Evolutionary conservation across 805 yeast species (phyloP), one percentile per base, ranked within the genome.

Genomic region (Ascoidea rubescens): DNA sequence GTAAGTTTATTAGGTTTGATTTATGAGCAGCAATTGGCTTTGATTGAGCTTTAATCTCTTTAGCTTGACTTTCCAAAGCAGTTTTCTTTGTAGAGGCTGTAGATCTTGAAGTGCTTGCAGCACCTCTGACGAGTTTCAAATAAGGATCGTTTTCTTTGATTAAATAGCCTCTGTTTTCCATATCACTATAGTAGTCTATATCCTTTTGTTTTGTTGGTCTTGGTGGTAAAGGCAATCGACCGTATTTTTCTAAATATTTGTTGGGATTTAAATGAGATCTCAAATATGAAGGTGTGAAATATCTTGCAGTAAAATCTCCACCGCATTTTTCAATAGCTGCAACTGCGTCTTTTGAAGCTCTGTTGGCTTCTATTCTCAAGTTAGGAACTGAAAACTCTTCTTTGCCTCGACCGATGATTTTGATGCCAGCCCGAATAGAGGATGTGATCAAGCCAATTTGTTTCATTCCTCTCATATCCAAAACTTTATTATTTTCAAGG

Each of bases 201-300:
- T 84, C 88, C 67, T 87, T 84, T 68, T 86, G 79, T 59, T 78
- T 80, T 6, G 83, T 84, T 12, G 99, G 99, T 66, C 89, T 79
- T 1, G 97, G 89, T 51, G 78, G 81, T 57, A 87, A 65, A 48
- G 98, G 98, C 14, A 90, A 65, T 57, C 88, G 79, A 16, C 95
- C 96, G 62, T 80, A 82, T 60, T 75, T 84, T 57, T 72, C 66
- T 49, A 85, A 64, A 59, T 82, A 84, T 66, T 81, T 73, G 48
- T 79, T 76, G 8, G 98, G 97, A 48, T 81, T 67, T 45, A 87
- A 71, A 61, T 88, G 93, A 4, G 88, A 91, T 60, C 79, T 72
- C 60, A 85, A 76, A 3, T 87, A 82, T 42, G 88, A 68, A 48
- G 77, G 73, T 50, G 79, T 77, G 62, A 76, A 84, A 65, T 82